Evolutionary conservation across 805 yeast genomes (phyloP).

Genomic region (Saccharomycopsis synnaedendra): DNA sequence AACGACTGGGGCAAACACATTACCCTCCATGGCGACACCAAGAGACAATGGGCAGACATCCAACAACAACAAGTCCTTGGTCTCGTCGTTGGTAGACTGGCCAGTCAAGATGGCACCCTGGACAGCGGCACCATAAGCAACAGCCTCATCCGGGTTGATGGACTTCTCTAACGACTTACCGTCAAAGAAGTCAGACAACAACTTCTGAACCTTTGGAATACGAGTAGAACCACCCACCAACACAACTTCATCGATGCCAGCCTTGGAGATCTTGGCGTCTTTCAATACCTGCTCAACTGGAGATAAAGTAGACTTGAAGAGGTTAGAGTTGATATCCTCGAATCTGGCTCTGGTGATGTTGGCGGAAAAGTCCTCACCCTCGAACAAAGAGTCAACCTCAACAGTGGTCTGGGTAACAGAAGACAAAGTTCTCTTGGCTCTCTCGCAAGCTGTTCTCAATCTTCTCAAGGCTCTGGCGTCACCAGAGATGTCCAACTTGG

Average conservation of each 20-base stretch:
- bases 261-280: slow-evolving; percentile 79
- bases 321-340: slow-evolving; percentile 88
- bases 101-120: slow-evolving; percentile 98
- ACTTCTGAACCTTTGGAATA: slow-evolving; percentile 96
- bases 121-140: slow-evolving; percentile 99
- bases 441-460: slow-evolving; percentile 97
- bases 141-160: slow-evolving; percentile 98
- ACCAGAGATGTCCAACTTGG: slow-evolving; percentile 77
- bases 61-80: slow-evolving; percentile 88
- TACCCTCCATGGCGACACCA: slow-evolving; percentile 99
- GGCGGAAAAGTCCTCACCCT: slow-evolving; percentile 91
- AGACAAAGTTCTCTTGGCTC: slow-evolving; percentile 97
- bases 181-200: slow-evolving; percentile 88
- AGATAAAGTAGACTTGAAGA: slow-evolving; percentile 86
- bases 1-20: slow-evolving; percentile 96
- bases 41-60: slow-evolving; percentile 97
- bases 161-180: slow-evolving; percentile 96
- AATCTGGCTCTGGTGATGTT: slow-evolving; percentile 96
- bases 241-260: slow-evolving; percentile 86
- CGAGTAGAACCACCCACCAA: slow-evolving; percentile 98
- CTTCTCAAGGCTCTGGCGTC: slow-evolving; percentile 97
- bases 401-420: slow-evolving; percentile 93
- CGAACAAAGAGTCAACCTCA: slow-evolving; percentile 91
- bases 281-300: slow-evolving; percentile 94
- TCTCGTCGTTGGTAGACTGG: slow-evolving; percentile 77